A percentile compares a stretch with the other conserved stretches of the same genome.
Evolutionary conservation across 306 rosid species (phyloP).

Genomic region (Parietaria judaica): DNA sequence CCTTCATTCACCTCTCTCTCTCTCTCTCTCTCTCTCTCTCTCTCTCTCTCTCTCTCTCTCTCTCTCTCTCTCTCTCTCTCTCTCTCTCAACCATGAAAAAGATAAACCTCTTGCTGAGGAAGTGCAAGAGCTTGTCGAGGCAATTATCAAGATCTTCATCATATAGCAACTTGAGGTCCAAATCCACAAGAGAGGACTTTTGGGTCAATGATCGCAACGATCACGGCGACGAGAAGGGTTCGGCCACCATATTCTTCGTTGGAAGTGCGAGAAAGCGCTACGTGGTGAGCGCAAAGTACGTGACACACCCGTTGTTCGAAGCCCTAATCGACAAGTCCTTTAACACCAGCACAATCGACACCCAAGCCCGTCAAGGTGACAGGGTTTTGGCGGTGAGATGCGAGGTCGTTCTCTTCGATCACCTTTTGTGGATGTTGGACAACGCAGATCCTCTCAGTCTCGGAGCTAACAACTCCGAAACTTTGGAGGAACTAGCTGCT

Average conservation of each 20-base stretch:
- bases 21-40: slow-evolving; percentile 10
- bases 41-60: slow-evolving; percentile 11
- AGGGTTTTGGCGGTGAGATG: slow-evolving; percentile 49
- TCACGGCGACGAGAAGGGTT: slow-evolving; percentile 1
- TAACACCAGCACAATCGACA: not conserved
- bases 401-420: slow-evolving; percentile 89
- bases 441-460: slow-evolving; percentile 60
- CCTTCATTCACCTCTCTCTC: not conserved
- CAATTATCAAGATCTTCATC: slow-evolving; percentile 76
- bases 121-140: slow-evolving; percentile 83
- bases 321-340: slow-evolving; percentile 62
- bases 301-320: slow-evolving; percentile 60
- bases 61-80: slow-evolving; percentile 10
- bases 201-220: slow-evolving; percentile 18
- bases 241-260: slow-evolving; percentile 45
- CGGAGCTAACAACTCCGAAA: slow-evolving; percentile 31
- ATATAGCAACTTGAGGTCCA: slow-evolving; percentile 60
- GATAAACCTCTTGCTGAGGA: slow-evolving; percentile 55
- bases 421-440: slow-evolving; percentile 83
- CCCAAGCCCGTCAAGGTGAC: slow-evolving; percentile 12
- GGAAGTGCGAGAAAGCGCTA: slow-evolving; percentile 77
- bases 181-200: slow-evolving; percentile 48
- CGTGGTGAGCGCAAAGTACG: slow-evolving; percentile 46
- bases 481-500: slow-evolving; percentile 81
- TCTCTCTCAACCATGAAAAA: slow-evolving; percentile 43